phyloP scores from a whole-genome alignment of 352 stramenopile species.

The Phytophthora europaea region DNA sequence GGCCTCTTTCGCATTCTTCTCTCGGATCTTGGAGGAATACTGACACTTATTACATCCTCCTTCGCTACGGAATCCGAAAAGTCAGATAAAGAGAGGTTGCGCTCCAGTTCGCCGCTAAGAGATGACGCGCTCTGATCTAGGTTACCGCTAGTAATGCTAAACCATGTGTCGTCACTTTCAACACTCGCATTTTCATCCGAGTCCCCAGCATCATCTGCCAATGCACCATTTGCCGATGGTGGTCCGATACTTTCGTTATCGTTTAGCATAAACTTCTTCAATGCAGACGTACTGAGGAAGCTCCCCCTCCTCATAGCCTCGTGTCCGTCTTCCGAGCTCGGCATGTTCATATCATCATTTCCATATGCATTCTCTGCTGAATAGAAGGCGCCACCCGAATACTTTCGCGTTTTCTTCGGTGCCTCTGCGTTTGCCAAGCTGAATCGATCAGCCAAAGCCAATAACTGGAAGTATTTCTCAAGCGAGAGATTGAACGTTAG shows the following conservation, averaged over 20 bases:
- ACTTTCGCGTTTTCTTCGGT: constrained; percentile 36
- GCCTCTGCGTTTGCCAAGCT: constrained; percentile 43
- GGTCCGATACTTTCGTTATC: constrained; percentile 37
- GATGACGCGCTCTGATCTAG: constrained; percentile 45
- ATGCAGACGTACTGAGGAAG: constrained; percentile 59
- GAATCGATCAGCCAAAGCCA: constrained; percentile 72
- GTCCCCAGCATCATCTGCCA: constrained; percentile 42
- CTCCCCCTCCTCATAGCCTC: constrained; percentile 43
- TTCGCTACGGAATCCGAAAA: constrained; percentile 14
- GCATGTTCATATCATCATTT: constrained; percentile 13
- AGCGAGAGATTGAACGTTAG: constrained; percentile 89
- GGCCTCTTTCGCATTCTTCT: constrained; percentile 37
- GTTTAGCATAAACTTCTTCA: constrained; percentile 65
- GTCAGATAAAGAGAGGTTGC: constrained; percentile 29
- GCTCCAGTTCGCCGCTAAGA: constrained; percentile 26
- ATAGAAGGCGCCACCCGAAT: constrained; percentile 26
- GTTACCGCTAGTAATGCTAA: constrained; percentile 85
- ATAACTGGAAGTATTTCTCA: constrained; percentile 85
- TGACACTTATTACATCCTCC: constrained; percentile 13
- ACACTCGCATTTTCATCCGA: constrained; percentile 76
- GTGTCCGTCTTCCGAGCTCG: constrained; percentile 28
- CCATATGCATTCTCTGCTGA: constrained; percentile 19
- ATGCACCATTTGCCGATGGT: constrained; percentile 20
- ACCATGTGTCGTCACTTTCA: constrained; percentile 91
- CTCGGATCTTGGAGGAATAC: constrained; percentile 25